These are phyloP conservation scores for Podaxis sp. DNA, from an alignment of 768 basidiomycete genomes.

Conservation along the genomic window DNA sequence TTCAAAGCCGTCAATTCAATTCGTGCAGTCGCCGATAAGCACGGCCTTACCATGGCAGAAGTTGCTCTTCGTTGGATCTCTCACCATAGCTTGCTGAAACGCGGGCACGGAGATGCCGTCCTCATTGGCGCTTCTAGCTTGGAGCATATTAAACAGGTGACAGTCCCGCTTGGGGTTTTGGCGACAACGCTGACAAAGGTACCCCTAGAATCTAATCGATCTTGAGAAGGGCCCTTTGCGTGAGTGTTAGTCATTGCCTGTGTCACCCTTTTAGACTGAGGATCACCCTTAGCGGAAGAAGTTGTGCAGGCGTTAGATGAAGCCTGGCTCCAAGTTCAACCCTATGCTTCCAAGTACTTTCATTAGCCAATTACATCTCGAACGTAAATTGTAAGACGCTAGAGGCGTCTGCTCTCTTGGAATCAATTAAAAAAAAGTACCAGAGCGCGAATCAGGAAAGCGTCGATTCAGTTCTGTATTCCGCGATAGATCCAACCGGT, in stretches of 20 bases:
- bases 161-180: not conserved
- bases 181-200: not conserved
- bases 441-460: no score
- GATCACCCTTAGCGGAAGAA: slow-evolving; percentile 39
- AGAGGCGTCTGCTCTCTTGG: not conserved
- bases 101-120: slow-evolving; percentile 49
- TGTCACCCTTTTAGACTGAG: not conserved
- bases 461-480: no score
- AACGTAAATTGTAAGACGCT: not conserved
- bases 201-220: slow-evolving; percentile 43
- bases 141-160: slow-evolving; percentile 54
- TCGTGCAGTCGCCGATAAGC: slow-evolving; percentile 41
- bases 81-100: slow-evolving; percentile 51
- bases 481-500: no score
- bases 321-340: slow-evolving; percentile 46
- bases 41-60: slow-evolving; percentile 49
- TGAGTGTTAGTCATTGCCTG: slow-evolving; percentile 22
- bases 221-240: slow-evolving; percentile 59
- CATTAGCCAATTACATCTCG: not conserved
- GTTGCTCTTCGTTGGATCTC: slow-evolving; percentile 63
- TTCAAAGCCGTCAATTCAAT: slow-evolving; percentile 50
- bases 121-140: slow-evolving; percentile 64
- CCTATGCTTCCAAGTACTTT: slow-evolving; percentile 41
- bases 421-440: no score
- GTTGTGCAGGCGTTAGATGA: slow-evolving; percentile 49